Evolutionary conservation across 768 basidiomycete species (phyloP), one percentile per base, ranked within the genome.

Genomic region (Tulasnella sp.): DNA sequence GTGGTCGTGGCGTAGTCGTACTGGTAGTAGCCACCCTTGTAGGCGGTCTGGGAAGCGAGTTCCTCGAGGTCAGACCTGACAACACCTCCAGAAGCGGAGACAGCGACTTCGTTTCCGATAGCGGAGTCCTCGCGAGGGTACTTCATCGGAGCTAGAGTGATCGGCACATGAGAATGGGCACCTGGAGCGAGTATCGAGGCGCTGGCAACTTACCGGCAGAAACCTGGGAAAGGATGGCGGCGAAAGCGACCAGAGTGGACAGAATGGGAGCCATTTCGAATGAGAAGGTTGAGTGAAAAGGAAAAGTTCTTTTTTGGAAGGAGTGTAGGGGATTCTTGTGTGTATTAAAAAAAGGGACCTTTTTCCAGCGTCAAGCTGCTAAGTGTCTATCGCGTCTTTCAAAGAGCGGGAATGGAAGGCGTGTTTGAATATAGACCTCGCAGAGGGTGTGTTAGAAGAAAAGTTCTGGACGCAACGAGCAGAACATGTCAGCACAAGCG

Each of bases 261-360:
- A 80, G 19, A 52, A 91, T 85, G 83, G 85, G 87, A 83, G 92
- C 89, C 92, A 94, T 94, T 85, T 86, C 89, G 12, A 68, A 36
- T 82, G 83, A 85, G 46, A 78, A 74, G 19, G 34, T 78, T 71
- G 82, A 84, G 84, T 84, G 71, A 73, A 78, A 71, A 75, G 71
- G 48, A 83, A 84, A 85, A 84, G 81, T 84, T 81, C 84, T 52
- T 68, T 68, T 68, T 75, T 82, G 84, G 85, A 81, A 74, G 78
- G 81, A 83, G 85, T 88, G 10, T 87, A 87, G 89, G 89, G 83
- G 86, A 88, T 85, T 87, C 86, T 87, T 86, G 83, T 82, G 84
- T 79, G 86, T 86, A 83, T 86, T 68, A 36, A 27, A 68, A 58
- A 36, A 68, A 68, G 14, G 62, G 62, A 68, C 62, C 62, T 68